A percentile compares a stretch with the other conserved stretches of the same genome.
Conservation (phyloP, 1,284 basidiomycete genomes). For the Ceratobasidium sp. region DNA sequence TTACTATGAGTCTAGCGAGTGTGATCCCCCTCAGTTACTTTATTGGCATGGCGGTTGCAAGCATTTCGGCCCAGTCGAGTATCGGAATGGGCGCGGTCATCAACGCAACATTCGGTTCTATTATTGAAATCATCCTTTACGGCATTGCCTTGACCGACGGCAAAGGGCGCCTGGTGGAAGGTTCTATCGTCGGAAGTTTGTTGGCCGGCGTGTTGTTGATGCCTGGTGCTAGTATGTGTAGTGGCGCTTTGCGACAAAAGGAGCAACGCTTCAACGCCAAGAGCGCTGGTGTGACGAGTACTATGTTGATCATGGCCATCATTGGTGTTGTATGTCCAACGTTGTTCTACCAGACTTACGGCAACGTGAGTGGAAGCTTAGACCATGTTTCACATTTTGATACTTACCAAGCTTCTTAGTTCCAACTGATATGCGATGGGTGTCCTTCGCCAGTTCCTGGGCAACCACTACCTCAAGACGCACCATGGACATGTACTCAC, state of each 20-base stretch:
- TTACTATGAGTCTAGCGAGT: constrained; percentile 83
- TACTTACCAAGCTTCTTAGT: constrained; percentile 57
- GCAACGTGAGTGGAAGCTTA: constrained; percentile 73
- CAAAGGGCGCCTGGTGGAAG: constrained; percentile 95
- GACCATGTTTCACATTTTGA: constrained; percentile 14
- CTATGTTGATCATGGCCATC: constrained; percentile 99
- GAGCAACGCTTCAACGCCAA: constrained; percentile 99
- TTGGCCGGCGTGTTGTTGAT: constrained; percentile 96
- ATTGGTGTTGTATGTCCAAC: constrained; percentile 96
- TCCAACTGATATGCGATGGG: constrained; percentile 90
- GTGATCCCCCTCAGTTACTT: constrained; percentile 99
- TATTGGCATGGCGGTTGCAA: constrained; percentile 99
- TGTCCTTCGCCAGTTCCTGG: constrained; percentile 65
- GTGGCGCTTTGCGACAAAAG: constrained; percentile 89
- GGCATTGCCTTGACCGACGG: constrained; percentile 84
- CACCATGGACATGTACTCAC: constrained; percentile 85
- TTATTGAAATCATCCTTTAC: constrained; percentile 98
- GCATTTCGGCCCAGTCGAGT: constrained; percentile 95
- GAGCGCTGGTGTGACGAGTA: constrained; percentile 97
- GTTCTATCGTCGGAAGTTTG: constrained; percentile 92
- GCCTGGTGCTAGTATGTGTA: constrained; percentile 97
- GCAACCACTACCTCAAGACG: constrained; percentile 45
- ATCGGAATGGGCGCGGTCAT: constrained; percentile 99
- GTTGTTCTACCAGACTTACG: constrained; percentile 98
- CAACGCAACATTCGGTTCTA: constrained; percentile 98